Conservation (phyloP, 176 grass and related monocot genomes). For the Cymbopogon citratus region DNA sequence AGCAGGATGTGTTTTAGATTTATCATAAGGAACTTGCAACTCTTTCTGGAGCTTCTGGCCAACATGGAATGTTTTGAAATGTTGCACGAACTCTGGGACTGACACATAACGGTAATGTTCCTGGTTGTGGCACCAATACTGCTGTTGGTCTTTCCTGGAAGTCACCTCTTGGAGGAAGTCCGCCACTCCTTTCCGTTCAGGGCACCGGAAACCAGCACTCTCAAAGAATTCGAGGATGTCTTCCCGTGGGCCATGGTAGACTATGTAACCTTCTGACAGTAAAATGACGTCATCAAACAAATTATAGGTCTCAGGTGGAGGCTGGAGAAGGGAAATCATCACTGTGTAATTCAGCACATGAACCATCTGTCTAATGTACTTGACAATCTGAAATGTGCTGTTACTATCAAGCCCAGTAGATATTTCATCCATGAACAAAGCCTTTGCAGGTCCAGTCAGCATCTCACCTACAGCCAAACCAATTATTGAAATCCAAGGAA, state of each 20-base stretch:
- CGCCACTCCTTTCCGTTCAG: slow-evolving; percentile 50
- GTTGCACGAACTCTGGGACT: slow-evolving; percentile 34
- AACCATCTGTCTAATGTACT: slow-evolving; percentile 50
- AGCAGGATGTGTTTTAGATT: slow-evolving; percentile 34
- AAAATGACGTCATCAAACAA: slow-evolving; percentile 68
- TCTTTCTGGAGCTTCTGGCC: slow-evolving; percentile 42
- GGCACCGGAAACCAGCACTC: slow-evolving; percentile 47
- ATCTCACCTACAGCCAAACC: slow-evolving; percentile 47
- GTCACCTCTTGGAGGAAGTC: slow-evolving; percentile 77
- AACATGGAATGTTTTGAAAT: slow-evolving; percentile 39
- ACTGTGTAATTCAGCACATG: slow-evolving; percentile 66
- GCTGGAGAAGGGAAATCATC: slow-evolving; percentile 67
- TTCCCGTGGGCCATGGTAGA: slow-evolving; percentile 63
- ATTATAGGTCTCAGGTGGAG: slow-evolving; percentile 69
- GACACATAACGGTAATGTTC: slow-evolving; percentile 37
- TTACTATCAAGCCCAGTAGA: slow-evolving; percentile 71
- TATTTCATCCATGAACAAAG: slow-evolving; percentile 83
- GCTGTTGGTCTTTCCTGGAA: slow-evolving; percentile 56
- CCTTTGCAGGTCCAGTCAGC: slow-evolving; percentile 59
- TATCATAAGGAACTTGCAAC: slow-evolving; percentile 33
- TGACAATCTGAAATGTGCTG: slow-evolving; percentile 69
- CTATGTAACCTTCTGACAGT: slow-evolving; percentile 59
- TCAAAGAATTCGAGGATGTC: slow-evolving; percentile 59
- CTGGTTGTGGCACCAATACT: slow-evolving; percentile 41
- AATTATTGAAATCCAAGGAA: neutral